Base-by-base conservation (phyloP, 495 filamentous ascomycete genomes). In the Tuber borchii region DNA sequence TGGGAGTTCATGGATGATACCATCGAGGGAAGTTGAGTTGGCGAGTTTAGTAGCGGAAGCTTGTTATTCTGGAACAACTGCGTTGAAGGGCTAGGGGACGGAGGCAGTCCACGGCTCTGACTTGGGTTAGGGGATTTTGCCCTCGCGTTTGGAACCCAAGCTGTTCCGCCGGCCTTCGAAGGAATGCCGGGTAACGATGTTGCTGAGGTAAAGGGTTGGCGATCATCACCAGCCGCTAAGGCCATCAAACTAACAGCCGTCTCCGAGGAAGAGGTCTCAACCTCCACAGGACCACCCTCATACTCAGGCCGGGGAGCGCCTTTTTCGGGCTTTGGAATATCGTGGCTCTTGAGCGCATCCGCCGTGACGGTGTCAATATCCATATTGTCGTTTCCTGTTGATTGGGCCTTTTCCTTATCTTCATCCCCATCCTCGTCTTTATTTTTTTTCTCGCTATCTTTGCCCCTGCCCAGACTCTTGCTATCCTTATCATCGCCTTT, bases 201-300 rank as follows among this genome's bases (percentile, higher is more conserved):
- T 45, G 69, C 70, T 71, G 74, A 73, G 46, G 71, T 75, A 75
- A 65, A 75, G 70, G 73, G 77, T 51, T 79, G 78, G 74, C 75
- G 78, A 73, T 79, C 78, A 48, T 79, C 78, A 75, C 76, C 77
- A 78, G 80, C 80, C 42, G 76, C 80, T 34, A 82, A 77, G 73
- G 72, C 75, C 72, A 82, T 82, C 42, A 82, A 75, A 76, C 77
- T 77, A 56, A 73, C 73, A 22, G 81, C 81, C 26, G 80, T 77
- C 61, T 77, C 77, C 31, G 78, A 79, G 71, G 77, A 79, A 75
- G 78, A 79, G 65, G 75, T 65, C 40, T 79, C 78, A 79, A 76
- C 65, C 40, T 75, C 73, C 73, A 79, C 69, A 71, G 65, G 46
- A 44, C 71, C 72, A 42, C 78, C 73, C 43, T 75, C 76, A 37